Evolutionary conservation across 1,139 yeast genomes (phyloP), one percentile per base, ranked within the genome.

Genomic region (Hansenula sp.): DNA sequence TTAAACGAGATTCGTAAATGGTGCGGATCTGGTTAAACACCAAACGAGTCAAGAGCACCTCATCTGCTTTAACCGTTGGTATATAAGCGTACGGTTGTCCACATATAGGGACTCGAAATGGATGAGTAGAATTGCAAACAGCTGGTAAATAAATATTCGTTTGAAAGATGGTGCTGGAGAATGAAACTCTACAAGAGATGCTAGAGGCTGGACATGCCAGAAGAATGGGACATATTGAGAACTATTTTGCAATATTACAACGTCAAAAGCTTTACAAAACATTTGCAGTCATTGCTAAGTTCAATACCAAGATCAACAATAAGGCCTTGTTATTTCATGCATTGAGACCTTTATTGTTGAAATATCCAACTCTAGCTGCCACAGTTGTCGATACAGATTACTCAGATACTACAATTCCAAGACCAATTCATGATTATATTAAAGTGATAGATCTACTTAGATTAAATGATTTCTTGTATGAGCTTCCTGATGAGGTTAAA

Each of bases 141-240:
- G n/a, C n/a, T n/a, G n/a, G n/a, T n/a, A n/a, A n/a, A n/a, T n/a
- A n/a, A 24, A 24, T 24, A 24, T 11, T 26, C 16, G 24, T 22
- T 22, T 22, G 24, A 8, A 11, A 7, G 11, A 26, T n/a, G 29
- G 9, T 26, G 29, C 13, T 14, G 13, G 28, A 28, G n/a, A 22
- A 32, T n/a, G 21, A 33, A 14, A 26, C 18, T 8, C 18, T 30
- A 21, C 13, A 29, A 14, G 26, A 22, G 5, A 25, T n/a, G 11
- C 34, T 44, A 9, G 22, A 33, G 5, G 44, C 38, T 12, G 53
- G 53, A 10, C 55, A 51, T 36, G 51, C 53, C 12, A 46, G 55
- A 29, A 36, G 53, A n/a, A 44, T 47, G 27, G 55, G 55, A 8
- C 36, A 46, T 13, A 43, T 48, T 10, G 55, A 51, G 38, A 51